Evolutionary conservation across 2,329 filamentous ascomycete species (phyloP), one percentile per base, ranked within the genome.

Genomic region (Xylariaceae sp.): DNA sequence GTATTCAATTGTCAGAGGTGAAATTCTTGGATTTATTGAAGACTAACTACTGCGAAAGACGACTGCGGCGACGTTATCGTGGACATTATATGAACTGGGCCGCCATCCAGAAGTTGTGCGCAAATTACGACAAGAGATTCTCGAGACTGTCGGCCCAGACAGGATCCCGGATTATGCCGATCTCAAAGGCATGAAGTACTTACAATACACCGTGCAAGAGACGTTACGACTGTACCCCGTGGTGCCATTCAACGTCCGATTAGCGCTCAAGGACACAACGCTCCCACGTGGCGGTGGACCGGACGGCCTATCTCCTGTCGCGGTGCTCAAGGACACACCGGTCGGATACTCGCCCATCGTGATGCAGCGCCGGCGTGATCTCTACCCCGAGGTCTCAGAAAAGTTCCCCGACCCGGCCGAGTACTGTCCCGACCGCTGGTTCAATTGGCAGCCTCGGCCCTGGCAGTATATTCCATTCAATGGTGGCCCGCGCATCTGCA

Each of bases 141-240:
- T 84, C 22, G 65, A 77, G 1, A 74, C 75, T 0, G 78, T 96
- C 5, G 90, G 90, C 1, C 67, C 78, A 6, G 71, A 81, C 12
- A 69, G 76, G 6, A 70, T 75, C 3, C 85, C 85, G 0, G 90
- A 86, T 0, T 96, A 95, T 66, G 78, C 82, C 11, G 81, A 96
- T 63, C 76, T 96, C 51, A 96, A 95, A 74, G 78, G 78, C 57
- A 95, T 96, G 90, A 86, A 87, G 61, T 96, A 92, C 66, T 80
- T 94, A 50, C 75, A 82, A 67, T 75, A 85, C 59, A 71, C 87
- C 44, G 77, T 95, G 60, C 86, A 89, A 70, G 89, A 95, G 71
- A 87, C 82, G 0, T 78, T 91, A 51, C 83, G 89, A 12, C 69
- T 92, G 11, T 90, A 92, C 67, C 89, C 89, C 0, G 77, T 82